Evolutionary conservation across 345 rosid genomes (phyloP), one percentile per base, ranked within the genome.

Genomic region (Hibiscus mutabilis): DNA sequence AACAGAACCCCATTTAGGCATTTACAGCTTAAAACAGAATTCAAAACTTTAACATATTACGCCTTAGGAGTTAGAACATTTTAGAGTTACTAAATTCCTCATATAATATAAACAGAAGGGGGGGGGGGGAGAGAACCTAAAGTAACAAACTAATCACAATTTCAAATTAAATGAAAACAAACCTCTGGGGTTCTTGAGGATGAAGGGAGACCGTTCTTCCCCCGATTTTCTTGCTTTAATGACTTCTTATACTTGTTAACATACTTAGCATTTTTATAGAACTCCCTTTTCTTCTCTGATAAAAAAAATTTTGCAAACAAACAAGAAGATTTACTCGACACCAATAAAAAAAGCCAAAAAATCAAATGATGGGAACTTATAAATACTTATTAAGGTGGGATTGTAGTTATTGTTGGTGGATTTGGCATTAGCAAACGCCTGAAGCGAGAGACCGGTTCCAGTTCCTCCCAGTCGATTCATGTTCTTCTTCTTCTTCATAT

Each of bases 381-480:
- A 91, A 91, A 93, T 91, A 91, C 97, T 91, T 75, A 86, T 80
- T 51, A 88, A 47, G 68, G 86, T 80, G 21, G 98, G 96, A 60
- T 91, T 94, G 80, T 86, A 84, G 63, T 73, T 69, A 24, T 61
- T 77, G 75, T 62, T 76, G 9, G 68, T 76, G 4, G 92, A 85
- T 78, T 88, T 91, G 42, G 85, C 76, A 73, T 86, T 89, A 18
- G 91, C 95, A 63, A 90, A 91, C 9, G 91, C 86, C 71, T 87
- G 85, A 35, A 94, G 97, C 6, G 97, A 91, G 73, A 94, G 97
- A 65, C 91, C 96, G 42, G 82, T 73, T 65, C 97, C 97, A 70
- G 93, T 73, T 63, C 97, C 98, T 68, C 97, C 90, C 47, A 91
- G 75, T 71, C 95, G 81, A 81, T 66, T 79, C 80, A 88, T 73